Evolutionary conservation across 805 yeast species (phyloP).

Genomic region (Candida stauntonica): DNA sequence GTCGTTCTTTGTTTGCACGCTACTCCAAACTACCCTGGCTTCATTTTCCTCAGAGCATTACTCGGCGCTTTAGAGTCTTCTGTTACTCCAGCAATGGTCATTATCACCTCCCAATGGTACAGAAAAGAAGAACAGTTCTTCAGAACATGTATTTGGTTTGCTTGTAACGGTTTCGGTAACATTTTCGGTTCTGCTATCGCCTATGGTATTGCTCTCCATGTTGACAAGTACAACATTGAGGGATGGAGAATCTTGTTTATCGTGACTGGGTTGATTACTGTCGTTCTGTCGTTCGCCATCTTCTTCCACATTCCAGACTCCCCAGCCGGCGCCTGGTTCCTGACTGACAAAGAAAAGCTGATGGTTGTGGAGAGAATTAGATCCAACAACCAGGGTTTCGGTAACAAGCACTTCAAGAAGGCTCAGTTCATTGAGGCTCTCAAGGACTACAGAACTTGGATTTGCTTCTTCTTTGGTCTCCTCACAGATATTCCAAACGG

Average conservation of each 20-base stretch:
- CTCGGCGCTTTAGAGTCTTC: conserved; percentile 3
- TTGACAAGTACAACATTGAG: conserved; percentile 34
- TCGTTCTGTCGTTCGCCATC: conserved; percentile 44
- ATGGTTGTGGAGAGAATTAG: conserved; percentile 50
- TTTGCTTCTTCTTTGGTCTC: conserved; percentile 37
- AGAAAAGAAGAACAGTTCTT: not conserved
- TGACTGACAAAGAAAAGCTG: conserved; percentile 40
- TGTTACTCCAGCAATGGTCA: not conserved
- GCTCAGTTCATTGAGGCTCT: conserved; percentile 50
- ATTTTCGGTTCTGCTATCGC: conserved; percentile 20
- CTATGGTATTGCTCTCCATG: conserved; percentile 42
- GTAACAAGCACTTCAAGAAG: conserved; percentile 49
- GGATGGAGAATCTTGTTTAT: conserved; percentile 62
- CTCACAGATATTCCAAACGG: conserved; percentile 48
- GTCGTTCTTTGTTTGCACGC: not conserved
- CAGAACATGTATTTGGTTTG: not conserved
- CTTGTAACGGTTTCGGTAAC: not conserved
- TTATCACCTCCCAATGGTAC: not conserved
- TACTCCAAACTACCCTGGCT: conserved; percentile 25
- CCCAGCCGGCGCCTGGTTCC: conserved; percentile 47
- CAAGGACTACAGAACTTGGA: conserved; percentile 45
- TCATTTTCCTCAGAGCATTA: conserved; percentile 42
- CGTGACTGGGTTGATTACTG: conserved; percentile 55
- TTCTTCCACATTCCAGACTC: conserved; percentile 49
- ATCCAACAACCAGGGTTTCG: conserved; percentile 52